Evolutionary conservation across 2,329 filamentous ascomycete genomes (phyloP).

Genomic region (Endothia cerciana): DNA sequence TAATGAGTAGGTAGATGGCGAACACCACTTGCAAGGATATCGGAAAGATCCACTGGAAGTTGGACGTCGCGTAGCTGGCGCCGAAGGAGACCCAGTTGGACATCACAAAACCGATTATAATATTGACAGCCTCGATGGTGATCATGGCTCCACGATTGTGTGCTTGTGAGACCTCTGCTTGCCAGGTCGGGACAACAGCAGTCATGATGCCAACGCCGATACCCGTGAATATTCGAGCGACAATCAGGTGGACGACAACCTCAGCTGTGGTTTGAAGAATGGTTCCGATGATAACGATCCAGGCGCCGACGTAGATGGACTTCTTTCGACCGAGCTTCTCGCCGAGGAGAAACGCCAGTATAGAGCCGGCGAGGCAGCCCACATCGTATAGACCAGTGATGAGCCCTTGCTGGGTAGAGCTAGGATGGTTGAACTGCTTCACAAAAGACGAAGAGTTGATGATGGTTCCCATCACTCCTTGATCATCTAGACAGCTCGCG

Average conservation of each 20-base stretch:
- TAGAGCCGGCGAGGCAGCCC: slow-evolving; percentile 8
- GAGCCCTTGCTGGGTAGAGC: slow-evolving; percentile 11
- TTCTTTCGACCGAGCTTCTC: slow-evolving; percentile 12
- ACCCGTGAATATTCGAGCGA: slow-evolving; percentile 14
- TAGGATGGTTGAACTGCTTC: slow-evolving; percentile 13
- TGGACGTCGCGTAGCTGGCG: slow-evolving; percentile 5
- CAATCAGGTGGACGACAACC: slow-evolving; percentile 14
- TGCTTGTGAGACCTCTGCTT: slow-evolving; percentile 16
- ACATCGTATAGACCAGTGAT: slow-evolving; percentile 20
- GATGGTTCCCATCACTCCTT: slow-evolving; percentile 23
- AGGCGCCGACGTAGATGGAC: slow-evolving; percentile 16
- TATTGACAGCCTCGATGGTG: slow-evolving; percentile 17
- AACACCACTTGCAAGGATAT: slow-evolving; percentile 2
- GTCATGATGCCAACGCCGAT: slow-evolving; percentile 19
- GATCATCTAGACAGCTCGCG: slow-evolving; percentile 9
- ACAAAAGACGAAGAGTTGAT: slow-evolving; percentile 15
- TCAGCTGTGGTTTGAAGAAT: slow-evolving; percentile 12
- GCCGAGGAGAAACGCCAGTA: slow-evolving; percentile 10
- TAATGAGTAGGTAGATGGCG: slow-evolving; percentile 15
- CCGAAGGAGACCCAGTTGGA: slow-evolving; percentile 20
- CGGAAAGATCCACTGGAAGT: slow-evolving; percentile 16
- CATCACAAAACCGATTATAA: slow-evolving; percentile 14
- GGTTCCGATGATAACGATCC: slow-evolving; percentile 15
- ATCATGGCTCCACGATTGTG: slow-evolving; percentile 17
- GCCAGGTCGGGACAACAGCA: slow-evolving; percentile 16